These are phyloP conservation scores for Macadamia tetraphylla DNA, from an alignment of 164 flowering plant genomes.

Conservation along the genomic window DNA sequence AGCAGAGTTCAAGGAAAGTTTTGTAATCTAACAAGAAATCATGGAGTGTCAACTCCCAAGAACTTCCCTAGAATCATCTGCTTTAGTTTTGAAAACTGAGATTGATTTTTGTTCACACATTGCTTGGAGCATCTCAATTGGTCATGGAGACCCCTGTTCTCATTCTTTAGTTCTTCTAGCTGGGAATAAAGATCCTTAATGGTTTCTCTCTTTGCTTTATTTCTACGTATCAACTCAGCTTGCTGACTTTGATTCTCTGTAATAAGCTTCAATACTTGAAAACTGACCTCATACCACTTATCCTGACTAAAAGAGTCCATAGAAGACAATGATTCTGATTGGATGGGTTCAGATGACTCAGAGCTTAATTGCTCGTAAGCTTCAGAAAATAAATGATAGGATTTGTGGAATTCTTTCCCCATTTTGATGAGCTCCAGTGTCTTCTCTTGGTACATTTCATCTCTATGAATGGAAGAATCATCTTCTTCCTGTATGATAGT, in stretches of 20 bases:
- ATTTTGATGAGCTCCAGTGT: constrained; percentile 14
- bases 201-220: constrained; percentile 35
- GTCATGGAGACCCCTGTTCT: constrained; percentile 31
- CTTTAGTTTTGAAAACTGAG: constrained; percentile 21
- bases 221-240: constrained; percentile 38
- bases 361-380: constrained; percentile 22
- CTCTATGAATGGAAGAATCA: constrained; percentile 28
- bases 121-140: constrained; percentile 11
- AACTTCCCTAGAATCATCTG: constrained; percentile 16
- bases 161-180: constrained; percentile 21
- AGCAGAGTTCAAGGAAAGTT: background rate
- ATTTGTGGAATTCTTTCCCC: constrained; percentile 32
- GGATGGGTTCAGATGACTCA: background rate
- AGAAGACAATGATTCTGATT: constrained; percentile 16
- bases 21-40: background rate
- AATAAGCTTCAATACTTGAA: constrained; percentile 26
- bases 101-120: constrained; percentile 18
- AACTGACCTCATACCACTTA: constrained; percentile 5
- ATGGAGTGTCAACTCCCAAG: constrained; percentile 5
- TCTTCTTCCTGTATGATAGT: constrained; percentile 30
- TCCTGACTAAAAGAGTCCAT: constrained; percentile 15
- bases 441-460: constrained; percentile 14
- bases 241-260: constrained; percentile 38
- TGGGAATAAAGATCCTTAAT: constrained; percentile 28
- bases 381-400: constrained; percentile 29